Evolutionary conservation across 371 early-diverging fungal species (phyloP), one percentile per base, ranked within the genome.

Genomic region (Saksenaea oblongispora): DNA sequence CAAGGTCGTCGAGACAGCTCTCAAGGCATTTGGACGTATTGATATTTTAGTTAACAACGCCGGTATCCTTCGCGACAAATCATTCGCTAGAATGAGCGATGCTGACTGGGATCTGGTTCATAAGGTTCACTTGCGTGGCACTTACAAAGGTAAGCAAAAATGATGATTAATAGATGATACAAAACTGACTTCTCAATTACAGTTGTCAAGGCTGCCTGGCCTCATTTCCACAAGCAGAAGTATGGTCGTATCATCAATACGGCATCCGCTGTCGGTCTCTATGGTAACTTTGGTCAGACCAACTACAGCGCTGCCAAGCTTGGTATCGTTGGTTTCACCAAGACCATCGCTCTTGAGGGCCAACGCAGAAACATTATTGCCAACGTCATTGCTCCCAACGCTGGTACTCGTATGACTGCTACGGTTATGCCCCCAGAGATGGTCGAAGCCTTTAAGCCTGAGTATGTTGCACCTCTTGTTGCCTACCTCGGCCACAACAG

Each of bases 211-310:
- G 98, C 99, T 59, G 98, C 98, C 11, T 99, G 99, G 99, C 91
- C 93, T 34, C 78, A 90, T 74, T 91, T 99, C 85, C 87, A 87
- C 64, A 93, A 95, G 86, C 98, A 98, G 72, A 93, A 94, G 71
- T 95, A 87, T 68, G 98, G 99, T 47, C 87, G 95, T 39, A 88
- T 92, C 71, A 87, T 91, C 75, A 91, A 91, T 73, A 91, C 92
- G 55, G 88, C 94, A 28, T 97, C 98, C 26, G 93, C 97, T 41
- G 98, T 98, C 44, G 99, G 98, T 68, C 84, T 98, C 53, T 98
- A 98, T 76, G 98, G 98, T 69, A 99, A 98, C 93, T 98, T 97
- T 89, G 99, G 99, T 54, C 97, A 98, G 78, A 91, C 96, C 61
- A 98, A 98, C 89, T 98, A 98, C 84, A 84, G 85, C 62, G 83